Evolutionary conservation across 495 filamentous ascomycete species (phyloP), one percentile per base, ranked within the genome.

Genomic region (Penicillium goetzii): DNA sequence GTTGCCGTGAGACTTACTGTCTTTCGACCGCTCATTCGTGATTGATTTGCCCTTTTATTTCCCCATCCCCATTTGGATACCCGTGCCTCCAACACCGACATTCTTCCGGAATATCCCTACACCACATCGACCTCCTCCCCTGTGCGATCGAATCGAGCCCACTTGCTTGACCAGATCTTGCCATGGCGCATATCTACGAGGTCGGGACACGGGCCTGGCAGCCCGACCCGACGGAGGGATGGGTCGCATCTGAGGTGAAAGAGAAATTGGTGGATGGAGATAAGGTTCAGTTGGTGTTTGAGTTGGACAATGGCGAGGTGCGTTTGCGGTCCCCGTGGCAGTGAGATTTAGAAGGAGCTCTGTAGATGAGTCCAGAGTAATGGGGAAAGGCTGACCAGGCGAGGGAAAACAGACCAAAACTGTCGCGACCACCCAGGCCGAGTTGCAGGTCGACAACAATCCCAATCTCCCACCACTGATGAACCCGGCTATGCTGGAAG

Each of bases 401-500:
- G 56, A 50, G 41, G 26, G 33, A 36, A 45, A 56, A 65, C 59
- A 97, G 92, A 86, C 86, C 67, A 94, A 88, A 77, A 86, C 81
- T n/a, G 71, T 96, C 53, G 88, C 90, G 77, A 93, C 95, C 60
- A 93, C 93, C 12, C 75, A 89, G 64, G 87, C 88, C 68, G 92
- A 86, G 66, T 81, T 99, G 63, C 87, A 92, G 76, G 81, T 90
- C 62, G 88, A 92, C 74, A 86, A 86, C 68, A 87, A 89, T 66
- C 65, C 81, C 19, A 80, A 82, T 19, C 82, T 98, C 49, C 95
- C 95, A 11, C 95, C 95, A 43, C 78, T 98, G 68, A 98, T 98
- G 95, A 99, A 99, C 72, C 95, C 95, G 54, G 86, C 94, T 28
- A 95, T 99, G 87, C 89, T 99, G 47, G 95, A 99, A 85, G 95